These are phyloP conservation scores for Vanderwaltozyma verrucispora DNA, from an alignment of 805 yeast species.

Conservation along the genomic window DNA sequence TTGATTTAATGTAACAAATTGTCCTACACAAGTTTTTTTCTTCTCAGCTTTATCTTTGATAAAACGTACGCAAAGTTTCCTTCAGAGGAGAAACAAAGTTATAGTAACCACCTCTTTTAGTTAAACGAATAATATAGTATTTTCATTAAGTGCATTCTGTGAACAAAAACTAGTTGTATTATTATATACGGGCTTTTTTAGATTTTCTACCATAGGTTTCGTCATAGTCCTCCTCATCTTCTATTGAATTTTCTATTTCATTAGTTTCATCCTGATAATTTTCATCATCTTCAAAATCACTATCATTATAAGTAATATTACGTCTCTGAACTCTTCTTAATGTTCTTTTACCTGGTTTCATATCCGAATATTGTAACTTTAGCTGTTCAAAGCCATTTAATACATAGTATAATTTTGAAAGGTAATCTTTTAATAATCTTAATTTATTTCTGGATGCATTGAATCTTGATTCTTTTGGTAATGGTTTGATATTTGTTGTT, in stretches of 20 bases:
- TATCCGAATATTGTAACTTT: constrained; percentile 43
- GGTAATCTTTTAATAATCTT: constrained; percentile 11
- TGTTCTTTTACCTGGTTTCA: constrained; percentile 23
- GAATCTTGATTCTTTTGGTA: constrained; percentile 17
- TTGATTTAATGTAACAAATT: too few species aligned
- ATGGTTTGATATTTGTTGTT: constrained; percentile 12
- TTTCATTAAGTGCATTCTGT: too few species aligned
- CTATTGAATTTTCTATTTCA: constrained; percentile 5
- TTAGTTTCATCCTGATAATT: constrained; percentile 5
- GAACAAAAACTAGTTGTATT: too few species aligned
- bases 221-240: constrained; percentile 5
- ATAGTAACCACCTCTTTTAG: too few species aligned
- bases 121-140: too few species aligned
- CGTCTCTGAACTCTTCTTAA: constrained; percentile 24
- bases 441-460: constrained; percentile 17
- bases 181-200: constrained; percentile 7
- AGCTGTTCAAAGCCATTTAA: constrained; percentile 57
- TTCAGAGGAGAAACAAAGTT: too few species aligned
- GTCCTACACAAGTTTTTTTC: too few species aligned
- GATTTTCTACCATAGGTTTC: constrained; percentile 1
- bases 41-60: too few species aligned
- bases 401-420: constrained; percentile 26
- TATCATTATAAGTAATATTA: constrained; percentile 10
- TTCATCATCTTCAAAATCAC: constrained; percentile 9
- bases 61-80: too few species aligned